Evolutionary conservation across 257 asterid genomes (phyloP).

Genomic region (Leptodermis oblonga): DNA sequence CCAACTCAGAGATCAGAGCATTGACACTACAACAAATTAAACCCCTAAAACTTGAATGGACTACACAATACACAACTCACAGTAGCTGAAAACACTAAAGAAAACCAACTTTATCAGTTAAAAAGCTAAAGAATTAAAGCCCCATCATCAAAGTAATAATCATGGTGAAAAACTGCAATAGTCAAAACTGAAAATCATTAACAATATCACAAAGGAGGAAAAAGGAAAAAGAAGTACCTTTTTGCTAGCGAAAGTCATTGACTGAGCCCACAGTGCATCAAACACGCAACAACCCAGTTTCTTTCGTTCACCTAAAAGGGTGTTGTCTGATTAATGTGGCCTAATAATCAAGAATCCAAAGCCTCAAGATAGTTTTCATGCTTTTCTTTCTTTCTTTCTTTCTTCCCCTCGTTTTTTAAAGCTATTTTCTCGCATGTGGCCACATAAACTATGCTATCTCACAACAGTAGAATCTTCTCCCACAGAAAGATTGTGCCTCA

Average conservation of each 20-base stretch:
- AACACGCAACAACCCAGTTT: slow-evolving; percentile 46
- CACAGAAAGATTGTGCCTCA: slow-evolving; percentile 9
- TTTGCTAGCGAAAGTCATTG: slow-evolving; percentile 43
- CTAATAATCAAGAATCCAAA: slow-evolving; percentile 53
- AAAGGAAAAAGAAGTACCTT: slow-evolving; percentile 41
- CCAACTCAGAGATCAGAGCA: neutral
- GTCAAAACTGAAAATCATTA: slow-evolving; percentile 21
- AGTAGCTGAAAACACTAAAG: slow-evolving; percentile 23
- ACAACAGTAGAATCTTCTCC: slow-evolving; percentile 39
- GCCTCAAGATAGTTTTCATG: slow-evolving; percentile 16
- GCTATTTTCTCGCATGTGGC: slow-evolving; percentile 12
- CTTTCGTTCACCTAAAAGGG: slow-evolving; percentile 28
- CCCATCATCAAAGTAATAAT: slow-evolving; percentile 35
- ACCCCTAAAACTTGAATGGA: slow-evolving; percentile 9
- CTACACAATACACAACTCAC: slow-evolving; percentile 20
- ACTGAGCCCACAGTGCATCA: slow-evolving; percentile 28
- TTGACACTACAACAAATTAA: neutral
- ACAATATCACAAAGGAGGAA: slow-evolving; percentile 1
- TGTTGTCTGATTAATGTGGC: slow-evolving; percentile 40
- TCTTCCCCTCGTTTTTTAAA: neutral
- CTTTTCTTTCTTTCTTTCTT: neutral
- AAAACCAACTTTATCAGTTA: slow-evolving; percentile 40
- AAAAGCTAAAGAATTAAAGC: slow-evolving; percentile 22
- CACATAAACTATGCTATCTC: slow-evolving; percentile 40
- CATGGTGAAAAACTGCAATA: slow-evolving; percentile 26